A percentile compares a stretch with the other conserved stretches of the same genome.
These are phyloP conservation scores for Magnaporthiopsis rhizophila DNA, from an alignment of 2,329 filamentous ascomycete genomes.

Conservation along the genomic window DNA sequence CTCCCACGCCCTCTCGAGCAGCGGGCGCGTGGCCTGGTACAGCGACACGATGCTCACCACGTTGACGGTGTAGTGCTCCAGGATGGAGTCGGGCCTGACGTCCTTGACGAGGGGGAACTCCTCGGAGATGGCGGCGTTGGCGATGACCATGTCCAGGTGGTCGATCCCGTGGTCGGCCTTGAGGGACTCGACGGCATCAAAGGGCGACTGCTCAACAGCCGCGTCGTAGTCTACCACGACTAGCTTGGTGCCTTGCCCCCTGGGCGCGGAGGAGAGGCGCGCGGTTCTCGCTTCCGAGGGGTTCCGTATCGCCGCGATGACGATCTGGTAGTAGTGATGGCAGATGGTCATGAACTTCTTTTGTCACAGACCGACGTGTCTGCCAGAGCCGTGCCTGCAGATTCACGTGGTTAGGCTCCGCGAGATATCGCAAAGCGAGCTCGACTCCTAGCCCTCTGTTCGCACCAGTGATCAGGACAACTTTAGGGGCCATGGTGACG, in stretches of 20 bases:
- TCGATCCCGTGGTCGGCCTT: conserved; percentile 20
- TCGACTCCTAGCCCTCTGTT: conserved; percentile 21
- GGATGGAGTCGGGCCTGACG: conserved; percentile 25
- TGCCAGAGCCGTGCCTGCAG: neutral
- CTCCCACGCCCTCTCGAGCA: conserved; percentile 19
- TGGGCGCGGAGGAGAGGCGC: conserved; percentile 18
- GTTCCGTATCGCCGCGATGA: neutral
- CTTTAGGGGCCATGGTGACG: conserved; percentile 5
- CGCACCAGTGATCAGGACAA: conserved; percentile 19
- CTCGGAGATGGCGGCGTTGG: conserved; percentile 37
- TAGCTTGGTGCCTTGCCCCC: conserved; percentile 19
- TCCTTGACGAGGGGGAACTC: conserved; percentile 20
- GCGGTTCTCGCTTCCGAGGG: conserved; percentile 1
- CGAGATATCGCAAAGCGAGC: conserved; percentile 13
- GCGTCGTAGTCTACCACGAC: conserved; percentile 30
- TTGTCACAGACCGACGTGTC: too few species aligned
- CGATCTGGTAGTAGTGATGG: neutral
- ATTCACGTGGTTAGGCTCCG: conserved; percentile 2
- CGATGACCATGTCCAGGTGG: conserved; percentile 41
- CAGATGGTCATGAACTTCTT: neutral
- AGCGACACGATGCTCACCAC: conserved; percentile 29
- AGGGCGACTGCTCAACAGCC: conserved; percentile 17
- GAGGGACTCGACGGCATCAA: conserved; percentile 21
- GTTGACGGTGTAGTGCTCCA: conserved; percentile 35
- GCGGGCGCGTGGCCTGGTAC: conserved; percentile 25